phyloP scores from a whole-genome alignment of 257 asterid species.

The Linaria vulgaris region DNA sequence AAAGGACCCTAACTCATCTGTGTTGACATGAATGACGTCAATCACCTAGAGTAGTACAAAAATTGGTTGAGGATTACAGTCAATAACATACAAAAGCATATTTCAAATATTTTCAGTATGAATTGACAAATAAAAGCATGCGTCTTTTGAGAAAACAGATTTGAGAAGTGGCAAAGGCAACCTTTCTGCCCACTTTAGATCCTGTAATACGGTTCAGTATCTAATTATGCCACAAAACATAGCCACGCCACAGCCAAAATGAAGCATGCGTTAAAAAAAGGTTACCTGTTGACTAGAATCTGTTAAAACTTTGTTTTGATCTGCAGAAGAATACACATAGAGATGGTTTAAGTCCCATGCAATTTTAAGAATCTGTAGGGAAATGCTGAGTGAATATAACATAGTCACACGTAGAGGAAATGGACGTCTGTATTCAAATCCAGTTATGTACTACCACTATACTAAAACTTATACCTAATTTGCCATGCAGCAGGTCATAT shows the following conservation, averaged over 20 bases:
- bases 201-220: constrained; percentile 38
- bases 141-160: constrained; percentile 66
- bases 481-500: background rate
- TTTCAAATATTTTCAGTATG: background rate
- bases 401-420: background rate
- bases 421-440: constrained; percentile 5
- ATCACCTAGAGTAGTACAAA: constrained; percentile 50
- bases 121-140: constrained; percentile 25
- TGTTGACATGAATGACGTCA: constrained; percentile 65
- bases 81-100: constrained; percentile 6
- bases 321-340: constrained; percentile 40
- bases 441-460: constrained; percentile 16
- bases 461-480: constrained; percentile 14
- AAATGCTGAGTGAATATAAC: constrained; percentile 10
- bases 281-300: constrained; percentile 52
- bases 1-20: constrained; percentile 72
- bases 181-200: constrained; percentile 70
- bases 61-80: constrained; percentile 11
- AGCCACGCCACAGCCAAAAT: constrained; percentile 14
- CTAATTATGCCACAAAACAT: constrained; percentile 23
- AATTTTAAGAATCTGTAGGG: background rate
- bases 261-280: constrained; percentile 22
- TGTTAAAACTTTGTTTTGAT: constrained; percentile 34
- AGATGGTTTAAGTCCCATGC: background rate
- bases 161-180: constrained; percentile 61